Evolutionary conservation across 768 basidiomycete genomes (phyloP).

Genomic region (Amylocystis lapponica): DNA sequence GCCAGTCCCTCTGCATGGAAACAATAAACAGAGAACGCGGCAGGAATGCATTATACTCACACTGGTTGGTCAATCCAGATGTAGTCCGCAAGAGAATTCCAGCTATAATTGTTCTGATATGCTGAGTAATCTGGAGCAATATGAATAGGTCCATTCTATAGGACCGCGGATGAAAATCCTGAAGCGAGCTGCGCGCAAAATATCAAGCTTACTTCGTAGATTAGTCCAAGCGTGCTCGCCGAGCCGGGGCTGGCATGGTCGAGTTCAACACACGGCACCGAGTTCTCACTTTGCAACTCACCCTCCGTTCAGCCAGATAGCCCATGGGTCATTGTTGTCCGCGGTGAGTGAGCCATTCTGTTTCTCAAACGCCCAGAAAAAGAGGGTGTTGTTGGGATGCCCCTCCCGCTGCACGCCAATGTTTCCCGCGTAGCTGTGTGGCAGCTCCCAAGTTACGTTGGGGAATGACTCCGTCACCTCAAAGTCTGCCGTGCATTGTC

Average conservation of each 20-base stretch:
- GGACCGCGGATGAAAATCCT: too few species aligned
- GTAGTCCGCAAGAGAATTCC: slow-evolving; percentile 57
- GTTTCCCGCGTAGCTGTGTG: slow-evolving; percentile 32
- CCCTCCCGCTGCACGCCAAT: slow-evolving; percentile 25
- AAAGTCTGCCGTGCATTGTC: slow-evolving; percentile 24
- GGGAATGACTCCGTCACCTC: slow-evolving; percentile 30
- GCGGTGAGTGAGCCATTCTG: slow-evolving; percentile 31
- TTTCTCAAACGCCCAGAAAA: slow-evolving; percentile 37
- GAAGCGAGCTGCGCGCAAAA: too few species aligned
- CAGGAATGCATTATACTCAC: too few species aligned
- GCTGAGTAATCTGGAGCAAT: slow-evolving; percentile 46
- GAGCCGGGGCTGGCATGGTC: slow-evolving; percentile 49
- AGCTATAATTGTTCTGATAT: slow-evolving; percentile 48
- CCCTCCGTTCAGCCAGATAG: slow-evolving; percentile 35
- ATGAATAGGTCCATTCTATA: slow-evolving; percentile 65
- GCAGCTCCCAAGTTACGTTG: slow-evolving; percentile 26
- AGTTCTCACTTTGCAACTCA: too few species aligned
- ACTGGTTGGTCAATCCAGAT: slow-evolving; percentile 77
- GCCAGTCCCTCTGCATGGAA: slow-evolving; percentile 44
- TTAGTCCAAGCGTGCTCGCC: slow-evolving; percentile 59
- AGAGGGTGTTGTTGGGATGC: slow-evolving; percentile 32
- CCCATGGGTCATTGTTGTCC: slow-evolving; percentile 27
- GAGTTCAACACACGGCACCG: too few species aligned
- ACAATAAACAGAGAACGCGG: not conserved
- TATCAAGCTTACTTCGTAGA: slow-evolving; percentile 44